These are phyloP conservation scores for Microbotryum silenes-acaulis DNA, from an alignment of 1,284 basidiomycete genomes.

Conservation along the genomic window DNA sequence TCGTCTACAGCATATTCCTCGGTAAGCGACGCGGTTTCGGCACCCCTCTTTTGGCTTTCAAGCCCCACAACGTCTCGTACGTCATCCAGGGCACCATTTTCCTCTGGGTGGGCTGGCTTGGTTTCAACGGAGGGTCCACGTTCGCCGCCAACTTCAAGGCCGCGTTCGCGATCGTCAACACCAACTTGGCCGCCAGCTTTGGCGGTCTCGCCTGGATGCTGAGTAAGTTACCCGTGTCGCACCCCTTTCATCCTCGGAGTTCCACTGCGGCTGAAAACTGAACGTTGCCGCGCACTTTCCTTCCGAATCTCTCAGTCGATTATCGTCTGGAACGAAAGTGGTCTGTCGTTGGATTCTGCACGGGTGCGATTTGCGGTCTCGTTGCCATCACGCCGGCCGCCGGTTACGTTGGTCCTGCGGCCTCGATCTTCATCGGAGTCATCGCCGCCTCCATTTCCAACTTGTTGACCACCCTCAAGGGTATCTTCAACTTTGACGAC, in stretches of 20 bases:
- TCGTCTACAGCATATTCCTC: constrained; percentile 39
- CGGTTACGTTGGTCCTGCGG: constrained; percentile 51
- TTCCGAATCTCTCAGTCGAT: constrained; percentile 33
- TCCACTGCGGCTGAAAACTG: too few species aligned
- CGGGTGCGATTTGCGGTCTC: constrained; percentile 55
- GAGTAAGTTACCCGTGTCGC: too few species aligned
- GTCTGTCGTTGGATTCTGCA: constrained; percentile 69
- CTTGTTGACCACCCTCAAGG: constrained; percentile 73
- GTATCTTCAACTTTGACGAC: constrained; percentile 55
- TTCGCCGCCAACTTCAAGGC: constrained; percentile 44
- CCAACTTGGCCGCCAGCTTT: constrained; percentile 41
- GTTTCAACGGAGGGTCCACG: constrained; percentile 41
- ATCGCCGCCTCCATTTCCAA: constrained; percentile 70
- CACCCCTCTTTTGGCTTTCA: constrained; percentile 42
- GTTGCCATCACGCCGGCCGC: constrained; percentile 75
- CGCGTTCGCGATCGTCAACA: constrained; percentile 42
- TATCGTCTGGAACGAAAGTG: constrained; percentile 45
- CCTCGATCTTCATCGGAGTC: constrained; percentile 62
- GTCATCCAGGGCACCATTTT: constrained; percentile 44
- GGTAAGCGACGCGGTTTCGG: constrained; percentile 44
- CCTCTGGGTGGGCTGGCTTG: constrained; percentile 34
- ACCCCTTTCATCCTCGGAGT: too few species aligned
- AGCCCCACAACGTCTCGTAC: constrained; percentile 42
- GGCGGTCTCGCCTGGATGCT: constrained; percentile 45
- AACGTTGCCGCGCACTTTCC: constrained; percentile 8